Evolutionary conservation across 768 basidiomycete genomes (phyloP).

Genomic region (Cystofilobasidium macerans): DNA sequence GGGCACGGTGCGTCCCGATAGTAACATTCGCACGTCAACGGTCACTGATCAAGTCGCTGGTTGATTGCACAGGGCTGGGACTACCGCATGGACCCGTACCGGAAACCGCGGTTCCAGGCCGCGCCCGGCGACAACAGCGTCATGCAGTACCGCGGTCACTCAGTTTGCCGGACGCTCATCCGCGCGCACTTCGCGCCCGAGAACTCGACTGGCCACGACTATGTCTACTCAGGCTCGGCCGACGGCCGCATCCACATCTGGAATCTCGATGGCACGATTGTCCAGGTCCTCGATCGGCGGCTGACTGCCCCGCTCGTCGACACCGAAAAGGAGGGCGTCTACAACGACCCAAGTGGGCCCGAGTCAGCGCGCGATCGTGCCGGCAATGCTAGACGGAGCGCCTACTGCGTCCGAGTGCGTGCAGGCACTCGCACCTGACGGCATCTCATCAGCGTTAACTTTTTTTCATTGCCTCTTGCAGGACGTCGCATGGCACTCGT

Average conservation of each 20-base stretch:
- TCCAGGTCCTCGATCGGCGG: slow-evolving; percentile 21
- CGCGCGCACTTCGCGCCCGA: slow-evolving; percentile 91
- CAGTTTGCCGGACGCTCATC: slow-evolving; percentile 80
- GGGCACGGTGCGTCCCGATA: slow-evolving; percentile 15
- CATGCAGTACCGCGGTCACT: slow-evolving; percentile 64
- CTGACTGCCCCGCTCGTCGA: slow-evolving; percentile 17
- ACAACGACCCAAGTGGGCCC: slow-evolving; percentile 12
- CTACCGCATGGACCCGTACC: slow-evolving; percentile 51
- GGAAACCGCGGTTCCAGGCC: slow-evolving; percentile 49
- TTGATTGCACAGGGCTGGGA: neutral
- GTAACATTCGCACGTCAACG: no score
- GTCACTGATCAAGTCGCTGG: neutral
- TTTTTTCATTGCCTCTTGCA: neutral
- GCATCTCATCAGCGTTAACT: neutral
- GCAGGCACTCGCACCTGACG: neutral
- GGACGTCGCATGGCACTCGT: slow-evolving; percentile 57
- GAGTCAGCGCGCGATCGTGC: neutral
- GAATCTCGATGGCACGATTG: slow-evolving; percentile 70
- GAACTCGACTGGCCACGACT: slow-evolving; percentile 78
- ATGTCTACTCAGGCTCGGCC: slow-evolving; percentile 85
- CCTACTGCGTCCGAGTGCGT: slow-evolving; percentile 3
- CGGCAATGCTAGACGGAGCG: neutral
- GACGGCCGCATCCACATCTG: slow-evolving; percentile 84
- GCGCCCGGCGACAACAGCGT: slow-evolving; percentile 81
- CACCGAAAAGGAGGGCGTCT: neutral